Conservation (phyloP, 371 early-diverging fungal genomes). For the Umbelopsis sp. region DNA sequence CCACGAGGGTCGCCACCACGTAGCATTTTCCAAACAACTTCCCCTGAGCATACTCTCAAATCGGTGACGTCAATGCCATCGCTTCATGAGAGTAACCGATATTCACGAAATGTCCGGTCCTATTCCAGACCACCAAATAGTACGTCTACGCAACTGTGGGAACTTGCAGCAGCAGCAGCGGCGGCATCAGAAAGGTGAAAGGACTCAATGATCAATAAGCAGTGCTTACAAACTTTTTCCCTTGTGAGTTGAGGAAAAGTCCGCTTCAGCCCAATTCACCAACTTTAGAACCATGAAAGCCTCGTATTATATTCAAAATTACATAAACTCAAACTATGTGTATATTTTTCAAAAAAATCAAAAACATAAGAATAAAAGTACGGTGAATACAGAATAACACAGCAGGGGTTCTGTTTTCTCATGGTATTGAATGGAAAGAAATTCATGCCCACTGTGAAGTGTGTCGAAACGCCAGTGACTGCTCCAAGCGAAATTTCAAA, state of each 20-base stretch:
- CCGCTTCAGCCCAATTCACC: too few species aligned
- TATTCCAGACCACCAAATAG: not conserved
- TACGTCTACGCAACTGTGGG: slow-evolving; percentile 2
- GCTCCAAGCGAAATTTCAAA: not conserved
- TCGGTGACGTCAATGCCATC: slow-evolving; percentile 10
- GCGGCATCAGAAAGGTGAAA: slow-evolving; percentile 1
- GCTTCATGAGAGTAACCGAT: not conserved
- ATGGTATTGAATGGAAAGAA: too few species aligned
- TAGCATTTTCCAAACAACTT: not conserved
- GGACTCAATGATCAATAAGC: not conserved
- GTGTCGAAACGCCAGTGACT: not conserved
- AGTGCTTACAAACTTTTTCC: too few species aligned
- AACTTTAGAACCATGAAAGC: not conserved
- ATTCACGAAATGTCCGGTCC: not conserved
- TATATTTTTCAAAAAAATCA: too few species aligned
- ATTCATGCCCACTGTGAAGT: too few species aligned
- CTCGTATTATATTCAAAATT: too few species aligned
- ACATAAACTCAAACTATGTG: too few species aligned
- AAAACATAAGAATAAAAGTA: too few species aligned
- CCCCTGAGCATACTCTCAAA: not conserved
- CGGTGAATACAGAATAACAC: too few species aligned
- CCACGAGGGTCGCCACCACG: not conserved
- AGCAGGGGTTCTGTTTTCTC: too few species aligned
- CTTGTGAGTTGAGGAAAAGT: not conserved
- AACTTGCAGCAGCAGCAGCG: not conserved